These are phyloP conservation scores for Zymoseptoria pseudotritici DNA, from an alignment of 2,329 filamentous ascomycete genomes.

Conservation along the genomic window DNA sequence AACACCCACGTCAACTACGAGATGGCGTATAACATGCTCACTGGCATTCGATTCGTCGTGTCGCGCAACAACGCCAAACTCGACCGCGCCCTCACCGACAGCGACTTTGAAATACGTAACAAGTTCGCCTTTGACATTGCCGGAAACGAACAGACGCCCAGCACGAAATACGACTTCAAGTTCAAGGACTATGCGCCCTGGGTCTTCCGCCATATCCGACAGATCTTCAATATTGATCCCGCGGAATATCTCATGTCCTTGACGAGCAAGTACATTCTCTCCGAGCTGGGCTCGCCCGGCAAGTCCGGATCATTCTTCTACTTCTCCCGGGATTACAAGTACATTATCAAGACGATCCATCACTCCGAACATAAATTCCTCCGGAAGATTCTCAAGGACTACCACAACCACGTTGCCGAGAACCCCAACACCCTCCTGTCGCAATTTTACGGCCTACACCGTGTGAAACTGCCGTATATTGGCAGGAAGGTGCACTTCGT, in stretches of 20 bases:
- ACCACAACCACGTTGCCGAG: slow-evolving; percentile 83
- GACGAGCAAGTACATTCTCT: slow-evolving; percentile 97
- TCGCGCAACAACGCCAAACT: slow-evolving; percentile 95
- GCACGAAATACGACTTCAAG: slow-evolving; percentile 99
- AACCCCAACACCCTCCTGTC: slow-evolving; percentile 96
- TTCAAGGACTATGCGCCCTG: slow-evolving; percentile 99
- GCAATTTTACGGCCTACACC: slow-evolving; percentile 94
- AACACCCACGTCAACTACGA: slow-evolving; percentile 91
- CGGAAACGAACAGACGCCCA: slow-evolving; percentile 93
- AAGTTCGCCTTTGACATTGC: slow-evolving; percentile 99
- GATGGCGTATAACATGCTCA: slow-evolving; percentile 99
- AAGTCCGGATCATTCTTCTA: slow-evolving; percentile 99
- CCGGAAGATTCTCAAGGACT: slow-evolving; percentile 76
- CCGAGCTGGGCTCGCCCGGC: slow-evolving; percentile 89
- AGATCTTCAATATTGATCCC: slow-evolving; percentile 83
- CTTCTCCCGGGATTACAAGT: slow-evolving; percentile 98
- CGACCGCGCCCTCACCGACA: slow-evolving; percentile 79
- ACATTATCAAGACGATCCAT: slow-evolving; percentile 99
- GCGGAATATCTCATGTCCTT: slow-evolving; percentile 97
- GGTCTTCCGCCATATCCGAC: slow-evolving; percentile 90
- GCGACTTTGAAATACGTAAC: slow-evolving; percentile 87
- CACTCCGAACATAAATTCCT: slow-evolving; percentile 88
- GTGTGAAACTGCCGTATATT: slow-evolving; percentile 88
- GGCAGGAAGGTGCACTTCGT: slow-evolving; percentile 98
- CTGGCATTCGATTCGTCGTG: slow-evolving; percentile 93